These are phyloP conservation scores for Leucosporidium scottii DNA, from an alignment of 768 basidiomycete species.

Conservation along the genomic window DNA sequence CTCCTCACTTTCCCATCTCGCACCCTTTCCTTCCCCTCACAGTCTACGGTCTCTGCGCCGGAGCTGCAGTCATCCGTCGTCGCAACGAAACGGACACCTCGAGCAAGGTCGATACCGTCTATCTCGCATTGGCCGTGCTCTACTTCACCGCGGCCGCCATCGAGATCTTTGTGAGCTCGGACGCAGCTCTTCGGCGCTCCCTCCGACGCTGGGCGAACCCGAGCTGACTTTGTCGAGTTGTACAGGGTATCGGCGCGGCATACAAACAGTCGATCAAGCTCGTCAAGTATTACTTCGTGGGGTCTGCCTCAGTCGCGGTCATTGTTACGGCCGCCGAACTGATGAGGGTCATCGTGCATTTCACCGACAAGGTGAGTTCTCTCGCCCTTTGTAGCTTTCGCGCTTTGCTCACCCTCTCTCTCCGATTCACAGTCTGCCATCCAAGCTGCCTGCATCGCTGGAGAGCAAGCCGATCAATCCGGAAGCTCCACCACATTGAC, in stretches of 20 bases:
- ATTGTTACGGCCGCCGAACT: constrained; percentile 17
- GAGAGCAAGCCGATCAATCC: too few relatives aligned
- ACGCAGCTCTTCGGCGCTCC: too few relatives aligned
- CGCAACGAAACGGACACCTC: background rate
- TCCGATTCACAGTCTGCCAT: background rate
- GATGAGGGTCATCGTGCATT: constrained; percentile 13
- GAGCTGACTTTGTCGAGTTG: too few relatives aligned
- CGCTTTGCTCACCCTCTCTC: background rate
- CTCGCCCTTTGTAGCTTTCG: background rate
- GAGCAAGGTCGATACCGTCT: constrained; percentile 1
- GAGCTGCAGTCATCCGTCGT: background rate
- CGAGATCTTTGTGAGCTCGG: constrained; percentile 2
- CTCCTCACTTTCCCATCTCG: too few relatives aligned
- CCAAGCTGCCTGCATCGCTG: constrained; percentile 7
- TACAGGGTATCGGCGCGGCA: constrained; percentile 14
- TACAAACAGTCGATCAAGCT: constrained; percentile 6
- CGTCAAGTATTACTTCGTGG: constrained; percentile 23
- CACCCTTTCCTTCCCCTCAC: too few relatives aligned
- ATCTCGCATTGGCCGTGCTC: constrained; percentile 7
- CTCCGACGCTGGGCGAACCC: too few relatives aligned
- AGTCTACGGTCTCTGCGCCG: constrained; percentile 23
- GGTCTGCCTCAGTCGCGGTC: background rate
- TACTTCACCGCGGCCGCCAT: constrained; percentile 21
- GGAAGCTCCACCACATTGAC: too few relatives aligned
- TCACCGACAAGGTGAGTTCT: constrained; percentile 4